Percentiles rank a stretch among this genome's conserved stretches.
Conservation (phyloP, 306 rosid genomes). For the Urtica urens region DNA sequence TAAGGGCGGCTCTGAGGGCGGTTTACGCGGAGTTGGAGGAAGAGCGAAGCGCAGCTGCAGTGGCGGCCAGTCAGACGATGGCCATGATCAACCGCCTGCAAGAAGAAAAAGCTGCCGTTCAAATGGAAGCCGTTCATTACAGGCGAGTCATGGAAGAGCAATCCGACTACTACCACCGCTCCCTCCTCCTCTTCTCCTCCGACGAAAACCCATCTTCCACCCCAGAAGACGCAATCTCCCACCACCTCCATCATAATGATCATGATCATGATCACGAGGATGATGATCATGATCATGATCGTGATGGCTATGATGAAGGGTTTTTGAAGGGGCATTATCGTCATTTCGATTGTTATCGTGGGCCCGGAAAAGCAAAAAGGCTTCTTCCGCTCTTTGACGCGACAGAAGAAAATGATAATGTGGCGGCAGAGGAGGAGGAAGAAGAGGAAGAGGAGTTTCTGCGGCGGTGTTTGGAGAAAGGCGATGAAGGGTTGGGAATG, state of each 20-base stretch:
- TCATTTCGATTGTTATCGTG: slow-evolving; percentile 39
- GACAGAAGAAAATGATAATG: slow-evolving; percentile 64
- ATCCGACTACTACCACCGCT: slow-evolving; percentile 93
- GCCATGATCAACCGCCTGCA: slow-evolving; percentile 97
- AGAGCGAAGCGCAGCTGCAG: slow-evolving; percentile 94
- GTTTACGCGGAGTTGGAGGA: slow-evolving; percentile 81
- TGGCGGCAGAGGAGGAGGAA: slow-evolving; percentile 89
- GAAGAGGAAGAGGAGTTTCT: slow-evolving; percentile 89
- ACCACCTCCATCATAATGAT: too few species aligned
- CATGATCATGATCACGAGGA: slow-evolving; percentile 63
- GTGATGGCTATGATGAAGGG: slow-evolving; percentile 55
- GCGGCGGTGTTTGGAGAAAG: slow-evolving; percentile 86
- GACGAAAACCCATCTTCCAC: slow-evolving; percentile 58
- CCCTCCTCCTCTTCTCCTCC: slow-evolving; percentile 67
- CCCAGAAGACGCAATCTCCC: slow-evolving; percentile 58
- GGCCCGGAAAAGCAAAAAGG: slow-evolving; percentile 40
- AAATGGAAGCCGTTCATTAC: slow-evolving; percentile 98
- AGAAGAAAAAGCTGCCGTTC: slow-evolving; percentile 96
- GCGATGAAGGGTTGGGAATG: slow-evolving; percentile 72
- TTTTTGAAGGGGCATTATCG: slow-evolving; percentile 50
- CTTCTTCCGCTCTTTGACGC: slow-evolving; percentile 78
- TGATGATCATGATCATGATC: slow-evolving; percentile 45
- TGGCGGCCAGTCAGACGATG: slow-evolving; percentile 94
- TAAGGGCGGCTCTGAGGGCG: slow-evolving; percentile 57
- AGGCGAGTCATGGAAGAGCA: slow-evolving; percentile 99